These are phyloP conservation scores for Claviceps maximensis DNA, from an alignment of 2,329 filamentous ascomycete species.

Conservation along the genomic window DNA sequence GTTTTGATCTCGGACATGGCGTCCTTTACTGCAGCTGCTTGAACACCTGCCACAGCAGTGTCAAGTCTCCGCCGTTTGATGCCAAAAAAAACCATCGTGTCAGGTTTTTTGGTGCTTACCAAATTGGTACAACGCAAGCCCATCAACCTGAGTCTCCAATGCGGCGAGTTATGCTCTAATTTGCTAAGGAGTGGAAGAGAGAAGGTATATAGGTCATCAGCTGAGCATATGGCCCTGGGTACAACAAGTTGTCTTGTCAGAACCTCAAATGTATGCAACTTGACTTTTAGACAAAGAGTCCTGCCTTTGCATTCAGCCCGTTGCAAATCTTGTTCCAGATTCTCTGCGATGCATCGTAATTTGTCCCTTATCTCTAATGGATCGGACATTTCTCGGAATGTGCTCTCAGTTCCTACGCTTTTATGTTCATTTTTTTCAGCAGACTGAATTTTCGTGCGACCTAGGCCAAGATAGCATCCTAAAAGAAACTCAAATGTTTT, in stretches of 20 bases:
- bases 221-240: constrained; percentile 55
- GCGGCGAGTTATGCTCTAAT: constrained; percentile 69
- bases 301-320: constrained; percentile 73
- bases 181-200: constrained; percentile 73
- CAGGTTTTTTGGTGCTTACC: constrained; percentile 69
- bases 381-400: constrained; percentile 69
- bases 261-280: constrained; percentile 88
- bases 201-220: constrained; percentile 74
- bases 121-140: constrained; percentile 80
- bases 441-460: constrained; percentile 71
- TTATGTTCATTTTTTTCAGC: constrained; percentile 85
- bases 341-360: constrained; percentile 66
- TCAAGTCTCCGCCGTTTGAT: constrained; percentile 25
- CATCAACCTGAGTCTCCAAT: constrained; percentile 71
- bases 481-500: constrained; percentile 84
- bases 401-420: constrained; percentile 86
- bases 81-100: constrained; percentile 70
- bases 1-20: constrained; percentile 13
- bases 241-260: constrained; percentile 68
- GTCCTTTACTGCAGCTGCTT: constrained; percentile 19
- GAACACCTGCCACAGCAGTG: constrained; percentile 9
- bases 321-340: constrained; percentile 73
- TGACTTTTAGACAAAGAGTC: constrained; percentile 86
- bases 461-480: constrained; percentile 72
- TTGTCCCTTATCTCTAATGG: constrained; percentile 59